phyloP scores from a whole-genome alignment of 1,284 basidiomycete species.

The Sanghuangporus sanghuang region DNA sequence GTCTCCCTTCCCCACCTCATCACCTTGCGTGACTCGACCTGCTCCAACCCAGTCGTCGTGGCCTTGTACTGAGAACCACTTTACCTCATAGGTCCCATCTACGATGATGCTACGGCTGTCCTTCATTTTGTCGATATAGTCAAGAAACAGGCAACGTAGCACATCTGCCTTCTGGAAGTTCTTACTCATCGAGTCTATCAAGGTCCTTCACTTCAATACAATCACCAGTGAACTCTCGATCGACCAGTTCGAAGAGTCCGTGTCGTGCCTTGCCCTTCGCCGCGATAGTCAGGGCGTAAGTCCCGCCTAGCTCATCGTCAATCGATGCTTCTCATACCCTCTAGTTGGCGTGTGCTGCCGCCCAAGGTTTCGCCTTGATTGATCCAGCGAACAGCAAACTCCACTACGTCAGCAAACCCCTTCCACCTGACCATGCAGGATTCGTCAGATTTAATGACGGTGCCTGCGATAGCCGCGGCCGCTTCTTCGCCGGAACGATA shows the following conservation, averaged over 20 bases:
- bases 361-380: constrained; percentile 48
- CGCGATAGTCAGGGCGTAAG: constrained; percentile 41
- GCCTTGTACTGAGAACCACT: constrained; percentile 5
- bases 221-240: constrained; percentile 33
- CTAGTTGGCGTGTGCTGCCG: constrained; percentile 52
- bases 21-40: not conserved
- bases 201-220: constrained; percentile 54
- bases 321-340: not conserved
- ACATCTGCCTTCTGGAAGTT: not conserved
- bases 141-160: constrained; percentile 42
- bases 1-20: constrained; percentile 10
- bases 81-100: constrained; percentile 46
- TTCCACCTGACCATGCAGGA: constrained; percentile 35
- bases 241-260: constrained; percentile 45
- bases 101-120: constrained; percentile 44
- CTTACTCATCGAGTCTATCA: not conserved
- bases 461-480: constrained; percentile 56
- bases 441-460: constrained; percentile 66
- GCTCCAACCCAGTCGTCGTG: not conserved
- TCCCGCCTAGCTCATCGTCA: not conserved
- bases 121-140: constrained; percentile 67
- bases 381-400: constrained; percentile 35
- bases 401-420: constrained; percentile 44
- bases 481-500: constrained; percentile 62
- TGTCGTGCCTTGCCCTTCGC: constrained; percentile 52